These are phyloP conservation scores for Phylloporus sp. DNA, from an alignment of 1,284 basidiomycete species.

Conservation along the genomic window DNA sequence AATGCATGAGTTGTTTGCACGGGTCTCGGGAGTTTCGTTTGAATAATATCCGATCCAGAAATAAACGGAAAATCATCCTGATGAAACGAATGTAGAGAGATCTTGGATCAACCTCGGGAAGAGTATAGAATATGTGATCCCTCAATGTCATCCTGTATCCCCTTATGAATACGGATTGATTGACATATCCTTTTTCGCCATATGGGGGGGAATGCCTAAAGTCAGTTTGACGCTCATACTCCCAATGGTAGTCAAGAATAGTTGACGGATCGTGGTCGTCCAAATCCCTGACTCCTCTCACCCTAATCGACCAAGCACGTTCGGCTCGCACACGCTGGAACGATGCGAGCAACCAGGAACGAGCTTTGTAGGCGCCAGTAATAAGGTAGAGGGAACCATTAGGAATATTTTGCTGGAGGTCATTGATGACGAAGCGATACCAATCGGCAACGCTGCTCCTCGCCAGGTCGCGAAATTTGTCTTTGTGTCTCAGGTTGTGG, in stretches of 20 bases:
- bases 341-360: neutral
- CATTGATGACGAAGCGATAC: too few relatives aligned
- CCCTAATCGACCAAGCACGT: neutral
- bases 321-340: neutral
- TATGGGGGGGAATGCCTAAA: neutral
- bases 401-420: neutral
- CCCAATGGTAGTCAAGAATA: neutral
- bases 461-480: too few relatives aligned
- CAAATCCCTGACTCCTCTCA: neutral
- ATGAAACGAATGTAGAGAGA: neutral
- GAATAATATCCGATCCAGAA: neutral
- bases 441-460: too few relatives aligned
- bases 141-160: neutral
- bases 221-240: neutral
- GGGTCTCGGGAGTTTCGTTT: too few relatives aligned
- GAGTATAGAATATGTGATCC: neutral
- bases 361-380: neutral
- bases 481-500: too few relatives aligned
- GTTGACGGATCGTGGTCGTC: too few relatives aligned
- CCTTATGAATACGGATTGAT: neutral
- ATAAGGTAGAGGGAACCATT: neutral
- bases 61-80: neutral
- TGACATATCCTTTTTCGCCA: neutral
- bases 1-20: neutral
- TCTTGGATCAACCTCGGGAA: neutral